These are phyloP conservation scores for Perkinsus olseni DNA, from an alignment of 169 alveolate species.

Conservation along the genomic window DNA sequence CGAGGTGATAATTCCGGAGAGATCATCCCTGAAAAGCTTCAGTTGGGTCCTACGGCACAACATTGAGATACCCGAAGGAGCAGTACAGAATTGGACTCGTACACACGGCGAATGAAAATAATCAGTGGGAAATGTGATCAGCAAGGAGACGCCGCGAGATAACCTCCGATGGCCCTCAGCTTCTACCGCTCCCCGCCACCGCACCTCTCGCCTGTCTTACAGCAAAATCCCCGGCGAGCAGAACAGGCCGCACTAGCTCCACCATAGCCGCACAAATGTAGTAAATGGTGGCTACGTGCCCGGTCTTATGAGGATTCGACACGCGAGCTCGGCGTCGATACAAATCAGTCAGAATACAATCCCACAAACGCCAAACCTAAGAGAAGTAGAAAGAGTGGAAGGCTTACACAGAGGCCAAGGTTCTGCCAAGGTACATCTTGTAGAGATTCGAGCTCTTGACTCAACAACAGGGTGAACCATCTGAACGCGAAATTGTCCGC, in stretches of 20 bases:
- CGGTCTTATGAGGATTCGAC: background rate
- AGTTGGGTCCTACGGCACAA: too few species aligned
- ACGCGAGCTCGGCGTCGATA: background rate
- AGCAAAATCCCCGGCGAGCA: constrained; percentile 3
- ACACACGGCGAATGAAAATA: too few species aligned
- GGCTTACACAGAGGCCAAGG: background rate
- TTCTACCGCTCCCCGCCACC: background rate
- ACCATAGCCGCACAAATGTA: constrained; percentile 11
- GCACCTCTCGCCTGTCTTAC: background rate
- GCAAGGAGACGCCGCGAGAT: too few species aligned
- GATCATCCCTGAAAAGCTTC: too few species aligned
- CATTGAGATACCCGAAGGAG: too few species aligned
- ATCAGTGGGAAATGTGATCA: too few species aligned
- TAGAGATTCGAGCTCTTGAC: background rate
- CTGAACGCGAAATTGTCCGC: background rate
- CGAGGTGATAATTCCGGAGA: too few species aligned
- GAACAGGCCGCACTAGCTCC: background rate
- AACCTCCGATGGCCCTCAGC: too few species aligned
- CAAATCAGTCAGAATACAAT: background rate
- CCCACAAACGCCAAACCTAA: background rate
- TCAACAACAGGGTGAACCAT: background rate
- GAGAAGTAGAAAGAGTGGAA: background rate
- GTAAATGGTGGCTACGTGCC: background rate
- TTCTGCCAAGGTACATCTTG: background rate
- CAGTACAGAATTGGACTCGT: too few species aligned